phyloP scores from a whole-genome alignment of 1,284 basidiomycete species.

The Pseudozyma tsukubaensis region DNA sequence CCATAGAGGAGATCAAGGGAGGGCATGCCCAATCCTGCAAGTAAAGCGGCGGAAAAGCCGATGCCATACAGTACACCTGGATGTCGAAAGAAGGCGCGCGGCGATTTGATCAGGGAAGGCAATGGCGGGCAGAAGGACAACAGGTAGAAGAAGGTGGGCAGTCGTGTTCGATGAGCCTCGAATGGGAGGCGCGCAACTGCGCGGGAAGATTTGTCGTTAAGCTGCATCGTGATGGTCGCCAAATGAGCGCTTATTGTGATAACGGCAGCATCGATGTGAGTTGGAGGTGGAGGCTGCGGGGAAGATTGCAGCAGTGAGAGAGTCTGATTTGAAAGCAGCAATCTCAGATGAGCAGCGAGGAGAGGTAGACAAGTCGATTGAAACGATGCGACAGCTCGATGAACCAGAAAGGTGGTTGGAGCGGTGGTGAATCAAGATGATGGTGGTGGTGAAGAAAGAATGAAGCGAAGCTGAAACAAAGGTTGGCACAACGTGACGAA shows the following conservation, averaged over 20 bases:
- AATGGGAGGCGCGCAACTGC: conserved; percentile 35
- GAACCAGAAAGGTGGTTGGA: too few relatives aligned
- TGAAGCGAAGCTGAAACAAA: neutral
- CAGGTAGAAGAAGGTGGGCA: conserved; percentile 57
- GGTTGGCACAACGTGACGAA: neutral
- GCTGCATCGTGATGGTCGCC: conserved; percentile 9
- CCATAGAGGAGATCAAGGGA: conserved; percentile 65
- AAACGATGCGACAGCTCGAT: too few relatives aligned
- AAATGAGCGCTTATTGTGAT: conserved; percentile 4
- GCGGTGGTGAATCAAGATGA: neutral
- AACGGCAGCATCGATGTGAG: conserved; percentile 7
- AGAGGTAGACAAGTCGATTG: too few relatives aligned
- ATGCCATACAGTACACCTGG: conserved; percentile 56
- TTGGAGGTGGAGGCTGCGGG: neutral
- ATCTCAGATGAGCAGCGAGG: neutral
- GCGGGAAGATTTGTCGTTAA: conserved; percentile 3
- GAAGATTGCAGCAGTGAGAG: conserved; percentile 2
- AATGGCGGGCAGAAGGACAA: conserved; percentile 55
- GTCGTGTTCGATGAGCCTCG: conserved; percentile 29
- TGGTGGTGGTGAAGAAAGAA: neutral
- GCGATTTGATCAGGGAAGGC: conserved; percentile 32
- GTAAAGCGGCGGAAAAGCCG: conserved; percentile 52
- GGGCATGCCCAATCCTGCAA: conserved; percentile 54
- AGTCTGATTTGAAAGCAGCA: neutral
- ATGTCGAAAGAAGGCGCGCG: conserved; percentile 49